Evolutionary conservation across 2,329 filamentous ascomycete genomes (phyloP).

Genomic region (Paracorniculantispora psalliotae): DNA sequence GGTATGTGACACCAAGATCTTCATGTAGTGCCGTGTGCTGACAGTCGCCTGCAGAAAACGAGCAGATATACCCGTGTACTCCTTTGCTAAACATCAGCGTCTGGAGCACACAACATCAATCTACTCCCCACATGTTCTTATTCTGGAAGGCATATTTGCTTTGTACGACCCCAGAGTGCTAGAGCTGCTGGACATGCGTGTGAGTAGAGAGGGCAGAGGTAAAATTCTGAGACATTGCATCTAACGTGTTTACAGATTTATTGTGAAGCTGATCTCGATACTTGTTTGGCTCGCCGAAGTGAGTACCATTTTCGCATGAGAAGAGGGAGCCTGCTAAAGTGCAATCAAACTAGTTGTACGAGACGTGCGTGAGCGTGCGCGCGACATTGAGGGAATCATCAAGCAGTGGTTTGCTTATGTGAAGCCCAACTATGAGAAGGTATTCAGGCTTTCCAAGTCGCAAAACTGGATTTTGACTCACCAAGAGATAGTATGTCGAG

Average conservation of each 20-base stretch:
- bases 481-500: slow-evolving; percentile 63
- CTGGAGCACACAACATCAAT: slow-evolving; percentile 76
- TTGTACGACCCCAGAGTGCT: slow-evolving; percentile 82
- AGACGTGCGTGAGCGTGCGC: slow-evolving; percentile 82
- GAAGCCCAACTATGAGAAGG: slow-evolving; percentile 91
- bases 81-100: slow-evolving; percentile 85
- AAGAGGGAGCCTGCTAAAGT: slow-evolving; percentile 11
- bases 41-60: slow-evolving; percentile 56
- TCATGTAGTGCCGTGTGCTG: slow-evolving; percentile 12
- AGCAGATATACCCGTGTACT: slow-evolving; percentile 90
- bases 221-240: background rate
- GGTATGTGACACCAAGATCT: slow-evolving; percentile 51
- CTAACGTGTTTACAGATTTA: slow-evolving; percentile 59
- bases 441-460: slow-evolving; percentile 58
- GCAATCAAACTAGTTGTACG: slow-evolving; percentile 57
- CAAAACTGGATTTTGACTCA: slow-evolving; percentile 52
- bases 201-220: slow-evolving; percentile 30
- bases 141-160: slow-evolving; percentile 93
- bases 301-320: slow-evolving; percentile 29
- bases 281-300: slow-evolving; percentile 87
- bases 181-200: slow-evolving; percentile 85
- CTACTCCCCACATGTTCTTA: slow-evolving; percentile 93
- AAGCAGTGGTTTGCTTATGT: slow-evolving; percentile 98
- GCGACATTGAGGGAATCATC: slow-evolving; percentile 91
- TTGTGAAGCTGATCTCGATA: slow-evolving; percentile 91